phyloP scores from a whole-genome alignment of 2,329 filamentous ascomycete genomes.

The Xylogone sp. region DNA sequence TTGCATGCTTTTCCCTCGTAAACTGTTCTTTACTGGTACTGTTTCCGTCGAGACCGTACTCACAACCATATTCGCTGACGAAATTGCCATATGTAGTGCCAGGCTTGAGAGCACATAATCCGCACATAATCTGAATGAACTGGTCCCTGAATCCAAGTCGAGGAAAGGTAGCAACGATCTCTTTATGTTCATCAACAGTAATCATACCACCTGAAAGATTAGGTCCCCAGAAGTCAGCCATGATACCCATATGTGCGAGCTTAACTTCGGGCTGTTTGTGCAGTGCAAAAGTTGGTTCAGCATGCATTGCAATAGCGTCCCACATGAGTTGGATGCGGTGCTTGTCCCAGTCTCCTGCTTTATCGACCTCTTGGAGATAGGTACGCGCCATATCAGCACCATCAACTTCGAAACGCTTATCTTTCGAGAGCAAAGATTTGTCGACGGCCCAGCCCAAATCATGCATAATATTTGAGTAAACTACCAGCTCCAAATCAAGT shows the following conservation, averaged over 20 bases:
- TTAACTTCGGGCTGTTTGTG: constrained; percentile 41
- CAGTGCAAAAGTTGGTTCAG: constrained; percentile 30
- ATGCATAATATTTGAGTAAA: background rate
- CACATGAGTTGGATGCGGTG: constrained; percentile 41
- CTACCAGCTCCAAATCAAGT: background rate
- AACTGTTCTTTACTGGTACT: background rate
- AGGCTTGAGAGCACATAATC: constrained; percentile 32
- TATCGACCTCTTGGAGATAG: constrained; percentile 28
- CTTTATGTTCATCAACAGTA: constrained; percentile 16
- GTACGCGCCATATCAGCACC: constrained; percentile 39
- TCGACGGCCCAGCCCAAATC: background rate
- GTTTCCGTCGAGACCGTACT: background rate
- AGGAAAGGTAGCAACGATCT: constrained; percentile 2
- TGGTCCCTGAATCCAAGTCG: constrained; percentile 15
- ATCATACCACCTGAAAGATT: constrained; percentile 16
- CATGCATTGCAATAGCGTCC: constrained; percentile 46
- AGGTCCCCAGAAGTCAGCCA: constrained; percentile 35
- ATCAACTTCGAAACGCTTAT: constrained; percentile 47
- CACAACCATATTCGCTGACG: constrained; percentile 27
- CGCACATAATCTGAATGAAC: constrained; percentile 28
- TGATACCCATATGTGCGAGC: constrained; percentile 29
- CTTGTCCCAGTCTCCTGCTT: constrained; percentile 31
- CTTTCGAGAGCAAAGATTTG: constrained; percentile 28
- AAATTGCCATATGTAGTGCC: constrained; percentile 32
- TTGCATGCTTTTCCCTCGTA: background rate